Conservation (phyloP, 73 alveolate species). For the Paramecium bursaria region DNA sequence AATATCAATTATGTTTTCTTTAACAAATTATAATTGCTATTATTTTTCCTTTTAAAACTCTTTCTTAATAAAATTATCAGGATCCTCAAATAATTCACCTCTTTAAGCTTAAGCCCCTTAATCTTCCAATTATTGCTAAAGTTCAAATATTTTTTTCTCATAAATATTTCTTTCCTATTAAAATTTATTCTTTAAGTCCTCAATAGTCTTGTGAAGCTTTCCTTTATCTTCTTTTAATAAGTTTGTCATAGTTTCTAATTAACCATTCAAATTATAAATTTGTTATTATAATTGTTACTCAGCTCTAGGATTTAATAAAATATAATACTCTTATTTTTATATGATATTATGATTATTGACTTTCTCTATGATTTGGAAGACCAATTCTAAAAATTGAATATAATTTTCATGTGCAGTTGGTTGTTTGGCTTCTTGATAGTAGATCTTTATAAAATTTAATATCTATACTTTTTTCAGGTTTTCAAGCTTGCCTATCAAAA, state of each 20-base stretch:
- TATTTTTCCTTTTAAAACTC: conserved; percentile 17
- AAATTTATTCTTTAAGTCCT: conserved; percentile 58
- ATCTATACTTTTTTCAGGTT: conserved; percentile 60
- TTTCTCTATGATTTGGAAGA: conserved; percentile 70
- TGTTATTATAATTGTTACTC: conserved; percentile 74
- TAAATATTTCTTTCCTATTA: conserved; percentile 39
- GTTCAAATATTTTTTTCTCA: conserved; percentile 31
- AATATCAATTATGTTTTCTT: background rate
- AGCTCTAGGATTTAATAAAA: too few relatives aligned
- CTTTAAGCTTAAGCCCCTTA: background rate
- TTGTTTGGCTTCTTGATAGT: conserved; percentile 74
- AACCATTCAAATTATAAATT: conserved; percentile 64
- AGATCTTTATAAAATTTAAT: conserved; percentile 58
- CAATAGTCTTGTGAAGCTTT: conserved; percentile 68
- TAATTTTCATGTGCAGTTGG: conserved; percentile 68
- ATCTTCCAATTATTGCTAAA: conserved; percentile 30
- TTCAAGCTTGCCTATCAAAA: conserved; percentile 31
- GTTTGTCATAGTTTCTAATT: conserved; percentile 67
- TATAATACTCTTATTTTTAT: conserved; percentile 61
- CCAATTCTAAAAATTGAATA: conserved; percentile 71
- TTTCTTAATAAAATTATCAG: conserved; percentile 50
- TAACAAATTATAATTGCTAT: background rate
- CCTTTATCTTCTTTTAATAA: conserved; percentile 69
- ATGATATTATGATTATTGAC: conserved; percentile 60
- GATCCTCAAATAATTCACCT: conserved; percentile 51